These are phyloP conservation scores for Coelastrella sp. DNA, from an alignment of 139 green algal genomes.

Conservation along the genomic window DNA sequence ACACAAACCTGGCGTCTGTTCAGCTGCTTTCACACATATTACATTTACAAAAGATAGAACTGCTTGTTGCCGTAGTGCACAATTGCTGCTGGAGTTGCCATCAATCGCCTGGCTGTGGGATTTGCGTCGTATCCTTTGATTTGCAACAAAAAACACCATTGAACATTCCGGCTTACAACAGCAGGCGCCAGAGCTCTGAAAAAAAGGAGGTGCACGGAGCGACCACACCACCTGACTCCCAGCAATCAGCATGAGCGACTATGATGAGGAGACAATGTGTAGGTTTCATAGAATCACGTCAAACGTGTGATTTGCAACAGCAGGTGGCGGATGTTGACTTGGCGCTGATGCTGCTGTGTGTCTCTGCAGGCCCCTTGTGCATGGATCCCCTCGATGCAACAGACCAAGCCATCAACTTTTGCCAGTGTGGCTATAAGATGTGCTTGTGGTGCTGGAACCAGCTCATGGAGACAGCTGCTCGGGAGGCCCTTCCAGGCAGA, in stretches of 20 bases:
- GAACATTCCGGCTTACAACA: no score
- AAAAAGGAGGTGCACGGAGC: no score
- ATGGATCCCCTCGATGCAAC: constrained; percentile 86
- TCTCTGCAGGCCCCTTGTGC: constrained; percentile 80
- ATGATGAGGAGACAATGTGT: constrained; percentile 23
- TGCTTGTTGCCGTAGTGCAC: not conserved
- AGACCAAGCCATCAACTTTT: constrained; percentile 81
- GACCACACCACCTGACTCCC: no score
- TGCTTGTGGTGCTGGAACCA: constrained; percentile 73
- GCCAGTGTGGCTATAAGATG: constrained; percentile 81
- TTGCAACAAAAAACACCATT: not conserved
- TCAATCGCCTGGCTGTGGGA: not conserved
- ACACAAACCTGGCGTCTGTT: not conserved
- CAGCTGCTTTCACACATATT: no score
- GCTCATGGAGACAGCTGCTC: constrained; percentile 85
- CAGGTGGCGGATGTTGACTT: not conserved
- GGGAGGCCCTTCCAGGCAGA: constrained; percentile 70
- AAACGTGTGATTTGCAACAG: not conserved
- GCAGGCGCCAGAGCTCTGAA: no score
- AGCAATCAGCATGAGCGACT: constrained; percentile 37
- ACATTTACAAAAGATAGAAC: no score
- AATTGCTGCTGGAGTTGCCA: not conserved
- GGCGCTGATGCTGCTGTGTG: not conserved
- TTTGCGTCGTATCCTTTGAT: not conserved
- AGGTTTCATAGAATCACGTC: not conserved